Percentiles rank a stretch among this genome's conserved stretches.
Conservation (phyloP, 1,139 yeast species). For the Yueomyces sp. region DNA sequence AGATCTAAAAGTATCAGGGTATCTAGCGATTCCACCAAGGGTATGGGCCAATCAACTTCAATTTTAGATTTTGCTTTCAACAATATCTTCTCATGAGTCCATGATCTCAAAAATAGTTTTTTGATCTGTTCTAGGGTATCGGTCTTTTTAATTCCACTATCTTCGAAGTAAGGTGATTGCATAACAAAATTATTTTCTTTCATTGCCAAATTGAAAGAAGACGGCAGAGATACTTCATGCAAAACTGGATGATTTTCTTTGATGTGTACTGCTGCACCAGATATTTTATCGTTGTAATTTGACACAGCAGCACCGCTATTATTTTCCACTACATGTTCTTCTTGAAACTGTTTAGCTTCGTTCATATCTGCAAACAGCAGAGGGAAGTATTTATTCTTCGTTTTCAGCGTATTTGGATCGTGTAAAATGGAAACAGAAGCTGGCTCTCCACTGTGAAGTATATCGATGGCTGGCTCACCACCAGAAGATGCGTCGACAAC, state of each 20-base stretch:
- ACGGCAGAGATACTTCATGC: constrained; percentile 23
- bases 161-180: not conserved
- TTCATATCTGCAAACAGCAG: constrained; percentile 17
- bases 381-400: constrained; percentile 29
- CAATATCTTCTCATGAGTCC: constrained; percentile 10
- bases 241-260: constrained; percentile 23
- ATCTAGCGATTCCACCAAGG: constrained; percentile 55
- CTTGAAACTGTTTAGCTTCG: constrained; percentile 9
- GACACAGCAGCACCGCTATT: not conserved
- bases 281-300: constrained; percentile 1
- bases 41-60: constrained; percentile 14
- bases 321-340: constrained; percentile 5
- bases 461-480: constrained; percentile 1
- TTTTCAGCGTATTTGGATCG: constrained; percentile 16
- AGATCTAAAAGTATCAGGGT: constrained; percentile 54
- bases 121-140: constrained; percentile 2
- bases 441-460: not conserved
- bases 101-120: constrained; percentile 8
- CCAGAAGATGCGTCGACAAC: not conserved
- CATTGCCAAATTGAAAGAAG: constrained; percentile 7
- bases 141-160: not conserved
- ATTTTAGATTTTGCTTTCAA: constrained; percentile 2
- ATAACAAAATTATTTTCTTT: not conserved
- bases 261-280: not conserved
- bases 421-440: constrained; percentile 5